phyloP scores from a whole-genome alignment of 805 yeast genomes.

The Schwanniomyces polymorphus region DNA sequence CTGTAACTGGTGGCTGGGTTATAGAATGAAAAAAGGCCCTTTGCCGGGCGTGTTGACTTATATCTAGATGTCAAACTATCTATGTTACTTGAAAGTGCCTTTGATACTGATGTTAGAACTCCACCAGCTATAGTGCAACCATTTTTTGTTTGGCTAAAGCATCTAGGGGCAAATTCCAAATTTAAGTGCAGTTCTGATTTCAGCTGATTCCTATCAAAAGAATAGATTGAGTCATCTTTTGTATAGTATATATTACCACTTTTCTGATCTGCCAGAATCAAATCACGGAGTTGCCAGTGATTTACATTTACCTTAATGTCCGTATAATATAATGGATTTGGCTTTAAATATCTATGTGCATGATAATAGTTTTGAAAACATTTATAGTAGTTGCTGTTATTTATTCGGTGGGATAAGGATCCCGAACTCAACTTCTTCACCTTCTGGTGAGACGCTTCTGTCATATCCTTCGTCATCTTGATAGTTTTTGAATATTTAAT shows the following conservation, averaged over 20 bases:
- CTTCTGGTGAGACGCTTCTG: background rate
- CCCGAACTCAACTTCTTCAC: background rate
- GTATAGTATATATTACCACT: constrained; percentile 58
- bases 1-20: constrained; percentile 49
- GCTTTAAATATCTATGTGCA: constrained; percentile 34
- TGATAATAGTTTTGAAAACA: constrained; percentile 47
- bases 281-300: constrained; percentile 84
- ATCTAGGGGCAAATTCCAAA: constrained; percentile 68
- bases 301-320: constrained; percentile 32
- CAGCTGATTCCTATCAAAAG: constrained; percentile 19
- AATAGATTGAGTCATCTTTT: constrained; percentile 50
- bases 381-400: constrained; percentile 14
- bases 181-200: constrained; percentile 39
- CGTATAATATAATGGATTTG: constrained; percentile 35
- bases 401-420: background rate
- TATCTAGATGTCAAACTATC: constrained; percentile 15
- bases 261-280: constrained; percentile 52
- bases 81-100: constrained; percentile 14
- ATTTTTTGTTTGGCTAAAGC: constrained; percentile 56
- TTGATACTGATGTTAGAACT: constrained; percentile 39
- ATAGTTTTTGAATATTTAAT: background rate
- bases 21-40: constrained; percentile 65
- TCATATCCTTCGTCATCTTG: constrained; percentile 1
- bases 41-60: constrained; percentile 27
- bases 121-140: constrained; percentile 54